Conservation (phyloP, 2,329 filamentous ascomycete genomes). For the Myriangium duriaei region DNA sequence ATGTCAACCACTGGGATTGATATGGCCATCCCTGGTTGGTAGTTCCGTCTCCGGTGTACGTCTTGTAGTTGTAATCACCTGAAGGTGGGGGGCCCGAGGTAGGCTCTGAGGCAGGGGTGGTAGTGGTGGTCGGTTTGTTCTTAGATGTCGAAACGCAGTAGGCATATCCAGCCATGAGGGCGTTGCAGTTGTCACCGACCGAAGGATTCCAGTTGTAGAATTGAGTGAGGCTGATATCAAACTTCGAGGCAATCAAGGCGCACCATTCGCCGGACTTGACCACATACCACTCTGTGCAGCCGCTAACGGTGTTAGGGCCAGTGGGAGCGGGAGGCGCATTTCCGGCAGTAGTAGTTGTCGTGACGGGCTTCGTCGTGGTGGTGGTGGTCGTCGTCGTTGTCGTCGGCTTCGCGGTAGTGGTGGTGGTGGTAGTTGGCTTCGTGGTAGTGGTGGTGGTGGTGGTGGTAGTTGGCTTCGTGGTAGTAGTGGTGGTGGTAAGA, state of each 20-base stretch:
- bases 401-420: slow-evolving; percentile 1
- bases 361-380: slow-evolving; percentile 3
- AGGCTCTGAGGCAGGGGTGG: slow-evolving; percentile 6
- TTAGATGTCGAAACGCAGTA: slow-evolving; percentile 18
- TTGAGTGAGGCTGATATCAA: slow-evolving; percentile 13
- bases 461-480: not conserved
- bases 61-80: slow-evolving; percentile 14
- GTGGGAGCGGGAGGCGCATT: slow-evolving; percentile 15
- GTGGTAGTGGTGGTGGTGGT: not conserved
- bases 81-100: not conserved
- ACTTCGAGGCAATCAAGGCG: slow-evolving; percentile 13
- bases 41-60: slow-evolving; percentile 25
- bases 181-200: slow-evolving; percentile 15
- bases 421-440: not conserved
- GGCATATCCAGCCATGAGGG: slow-evolving; percentile 14
- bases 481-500: slow-evolving; percentile 1
- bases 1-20: slow-evolving; percentile 22
- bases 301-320: slow-evolving; percentile 15
- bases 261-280: slow-evolving; percentile 16
- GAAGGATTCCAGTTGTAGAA: slow-evolving; percentile 19
- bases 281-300: slow-evolving; percentile 18
- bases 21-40: slow-evolving; percentile 25
- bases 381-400: slow-evolving; percentile 1
- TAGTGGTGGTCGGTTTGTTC: not conserved
- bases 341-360: slow-evolving; percentile 8